phyloP scores from a whole-genome alignment of 192 early-diverging fungal species.

The Backusella circina region DNA sequence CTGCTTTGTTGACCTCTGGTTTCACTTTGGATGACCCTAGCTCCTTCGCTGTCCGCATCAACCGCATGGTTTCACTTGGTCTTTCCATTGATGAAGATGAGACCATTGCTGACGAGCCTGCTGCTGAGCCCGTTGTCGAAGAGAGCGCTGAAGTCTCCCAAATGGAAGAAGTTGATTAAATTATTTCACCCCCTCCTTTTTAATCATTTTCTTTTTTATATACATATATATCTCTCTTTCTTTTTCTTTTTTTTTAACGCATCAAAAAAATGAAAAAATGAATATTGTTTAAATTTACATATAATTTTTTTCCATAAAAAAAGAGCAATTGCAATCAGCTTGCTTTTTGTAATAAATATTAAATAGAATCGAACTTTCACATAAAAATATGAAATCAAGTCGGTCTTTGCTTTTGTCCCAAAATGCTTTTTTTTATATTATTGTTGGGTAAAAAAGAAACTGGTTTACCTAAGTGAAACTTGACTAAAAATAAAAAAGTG shows the following conservation, averaged over 20 bases:
- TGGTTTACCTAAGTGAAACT: background rate
- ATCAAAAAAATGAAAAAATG: conserved; percentile 4
- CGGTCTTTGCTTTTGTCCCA: background rate
- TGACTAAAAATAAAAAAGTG: background rate
- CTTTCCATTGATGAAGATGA: conserved; percentile 88
- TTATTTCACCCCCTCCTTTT: background rate
- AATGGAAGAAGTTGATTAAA: conserved; percentile 74
- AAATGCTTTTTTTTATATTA: background rate
- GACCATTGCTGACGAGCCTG: conserved; percentile 38
- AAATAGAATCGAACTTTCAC: background rate
- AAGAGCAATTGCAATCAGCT: background rate
- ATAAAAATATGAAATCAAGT: background rate
- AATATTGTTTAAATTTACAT: conserved; percentile 4
- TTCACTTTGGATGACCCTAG: conserved; percentile 96
- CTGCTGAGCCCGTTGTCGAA: conserved; percentile 41
- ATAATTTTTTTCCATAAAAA: conserved; percentile 3
- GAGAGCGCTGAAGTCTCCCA: conserved; percentile 54
- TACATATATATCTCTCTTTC: background rate
- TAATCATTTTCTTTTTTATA: background rate
- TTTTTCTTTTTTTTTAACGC: background rate
- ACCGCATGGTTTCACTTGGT: conserved; percentile 99
- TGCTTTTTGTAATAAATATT: conserved; percentile 7
- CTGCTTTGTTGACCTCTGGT: conserved; percentile 93
- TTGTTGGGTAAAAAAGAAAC: background rate
- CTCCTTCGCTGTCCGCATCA: conserved; percentile 90